Evolutionary conservation across 768 basidiomycete species (phyloP), one percentile per base, ranked within the genome.

Genomic region (Lentinus brumalis): DNA sequence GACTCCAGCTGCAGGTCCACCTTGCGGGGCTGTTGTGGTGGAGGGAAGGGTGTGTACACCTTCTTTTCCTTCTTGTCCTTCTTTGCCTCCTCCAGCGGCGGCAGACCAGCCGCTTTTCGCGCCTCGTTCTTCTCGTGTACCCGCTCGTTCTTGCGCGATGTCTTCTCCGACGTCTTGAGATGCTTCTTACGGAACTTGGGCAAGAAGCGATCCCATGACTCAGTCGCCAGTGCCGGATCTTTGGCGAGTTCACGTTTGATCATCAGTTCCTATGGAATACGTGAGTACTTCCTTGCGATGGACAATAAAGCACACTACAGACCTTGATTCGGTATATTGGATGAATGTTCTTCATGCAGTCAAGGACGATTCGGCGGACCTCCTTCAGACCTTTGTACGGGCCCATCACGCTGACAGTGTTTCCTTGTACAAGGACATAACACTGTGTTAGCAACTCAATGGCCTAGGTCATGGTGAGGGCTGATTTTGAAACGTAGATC

Each of bases 331-430:
- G 88, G 73, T 99, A 99, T 71, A 99, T 98, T 1, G 97, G 97
- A 71, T 99, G 97, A 56, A 98, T 91, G 72, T 99, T 99, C 78
- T 90, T 95, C 97, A 99, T 98, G 78, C 97, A 99, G 71, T 99
- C 97, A 44, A 98, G 75, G n/a, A 99, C 86, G 63, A 98, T 98
- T 67, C 96, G 78, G 59, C 97, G 83, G 11, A 99, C 96, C 75
- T 99, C 97, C 73, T 98, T 98, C 18, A 99, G 79, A 0, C 90
- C 89, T 70, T 96, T 97, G 78, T 91, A 91, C 0, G 94, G 90
- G 4, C 97, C 97, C 95, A 98, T 98, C 12, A 94, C 95, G 53
- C 95, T 94, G 58, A 99, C 97, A 1, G 97, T 99, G 74, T 85
- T 98, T 63, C 97, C 97, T 79, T 98, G 97, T 3, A 99, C 97